phyloP scores from a whole-genome alignment of 2,329 filamentous ascomycete species.

The Gremmenia infestans region DNA sequence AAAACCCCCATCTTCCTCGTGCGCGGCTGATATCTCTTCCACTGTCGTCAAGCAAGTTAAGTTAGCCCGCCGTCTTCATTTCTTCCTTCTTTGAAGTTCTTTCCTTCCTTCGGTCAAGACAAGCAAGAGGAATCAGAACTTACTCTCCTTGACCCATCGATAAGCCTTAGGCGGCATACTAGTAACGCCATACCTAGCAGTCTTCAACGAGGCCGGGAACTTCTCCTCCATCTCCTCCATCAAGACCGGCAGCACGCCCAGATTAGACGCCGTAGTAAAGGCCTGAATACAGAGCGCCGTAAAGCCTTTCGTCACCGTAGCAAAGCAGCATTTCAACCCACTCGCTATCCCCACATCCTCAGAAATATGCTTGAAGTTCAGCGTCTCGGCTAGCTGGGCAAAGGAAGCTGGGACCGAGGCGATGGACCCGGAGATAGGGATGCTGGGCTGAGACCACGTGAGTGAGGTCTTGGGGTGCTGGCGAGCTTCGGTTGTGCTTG shows the following conservation, averaged over 20 bases:
- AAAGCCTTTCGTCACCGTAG: constrained; percentile 57
- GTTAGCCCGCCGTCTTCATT: neutral
- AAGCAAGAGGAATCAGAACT: neutral
- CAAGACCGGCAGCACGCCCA: constrained; percentile 59
- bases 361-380: constrained; percentile 47
- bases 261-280: constrained; percentile 60
- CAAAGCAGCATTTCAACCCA: constrained; percentile 63
- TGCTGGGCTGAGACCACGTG: constrained; percentile 28
- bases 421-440: constrained; percentile 45
- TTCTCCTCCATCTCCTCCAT: constrained; percentile 48
- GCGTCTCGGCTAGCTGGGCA: constrained; percentile 35
- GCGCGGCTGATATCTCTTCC: constrained; percentile 67
- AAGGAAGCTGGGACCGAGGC: constrained; percentile 37
- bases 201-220: constrained; percentile 42
- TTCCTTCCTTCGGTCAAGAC: neutral
- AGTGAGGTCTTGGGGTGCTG: constrained; percentile 42
- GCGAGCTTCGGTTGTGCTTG: constrained; percentile 37
- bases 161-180: constrained; percentile 73
- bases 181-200: constrained; percentile 47
- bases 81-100: no score
- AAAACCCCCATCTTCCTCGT: constrained; percentile 61
- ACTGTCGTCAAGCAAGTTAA: constrained; percentile 30
- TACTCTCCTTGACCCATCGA: constrained; percentile 66
- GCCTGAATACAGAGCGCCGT: constrained; percentile 65
- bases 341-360: constrained; percentile 49